phyloP scores from a whole-genome alignment of 768 basidiomycete genomes.

The Cyclocybe aegerita region DNA sequence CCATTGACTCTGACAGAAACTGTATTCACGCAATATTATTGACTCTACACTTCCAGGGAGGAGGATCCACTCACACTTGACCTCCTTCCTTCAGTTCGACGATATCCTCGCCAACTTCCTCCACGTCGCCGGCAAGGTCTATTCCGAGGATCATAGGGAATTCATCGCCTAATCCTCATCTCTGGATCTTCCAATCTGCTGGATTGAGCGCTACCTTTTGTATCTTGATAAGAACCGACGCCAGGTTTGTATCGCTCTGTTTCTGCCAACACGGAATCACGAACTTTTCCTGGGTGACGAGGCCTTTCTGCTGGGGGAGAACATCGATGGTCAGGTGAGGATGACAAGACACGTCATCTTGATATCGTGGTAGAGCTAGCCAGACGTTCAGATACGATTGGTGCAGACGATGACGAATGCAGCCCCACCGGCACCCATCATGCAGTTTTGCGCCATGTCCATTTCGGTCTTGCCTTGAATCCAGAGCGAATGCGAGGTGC shows the following conservation, averaged over 20 bases:
- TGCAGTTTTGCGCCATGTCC: no score
- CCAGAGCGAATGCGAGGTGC: no score
- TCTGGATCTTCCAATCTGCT: conserved; percentile 35
- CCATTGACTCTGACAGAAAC: conserved; percentile 40
- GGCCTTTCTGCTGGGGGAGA: conserved; percentile 21
- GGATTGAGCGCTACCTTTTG: conserved; percentile 44
- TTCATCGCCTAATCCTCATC: conserved; percentile 23
- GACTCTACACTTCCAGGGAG: background rate
- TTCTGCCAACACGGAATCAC: conserved; percentile 17
- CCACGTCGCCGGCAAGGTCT: conserved; percentile 53
- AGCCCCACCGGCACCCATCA: no score
- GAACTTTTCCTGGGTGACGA: conserved; percentile 19
- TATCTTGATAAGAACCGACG: conserved; percentile 39
- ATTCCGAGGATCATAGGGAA: conserved; percentile 46
- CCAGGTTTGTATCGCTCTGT: conserved; percentile 27
- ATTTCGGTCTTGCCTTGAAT: no score
- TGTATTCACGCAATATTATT: conserved; percentile 9
- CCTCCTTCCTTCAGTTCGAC: conserved; percentile 49
- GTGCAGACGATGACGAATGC: no score
- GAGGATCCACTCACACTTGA: conserved; percentile 40
- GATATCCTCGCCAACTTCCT: conserved; percentile 51
- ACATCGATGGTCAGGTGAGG: no score
- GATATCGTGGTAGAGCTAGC: no score
- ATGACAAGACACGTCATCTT: no score
- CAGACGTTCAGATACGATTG: no score